Conservation (phyloP, 495 filamentous ascomycete species). For the Tuber borchii region DNA sequence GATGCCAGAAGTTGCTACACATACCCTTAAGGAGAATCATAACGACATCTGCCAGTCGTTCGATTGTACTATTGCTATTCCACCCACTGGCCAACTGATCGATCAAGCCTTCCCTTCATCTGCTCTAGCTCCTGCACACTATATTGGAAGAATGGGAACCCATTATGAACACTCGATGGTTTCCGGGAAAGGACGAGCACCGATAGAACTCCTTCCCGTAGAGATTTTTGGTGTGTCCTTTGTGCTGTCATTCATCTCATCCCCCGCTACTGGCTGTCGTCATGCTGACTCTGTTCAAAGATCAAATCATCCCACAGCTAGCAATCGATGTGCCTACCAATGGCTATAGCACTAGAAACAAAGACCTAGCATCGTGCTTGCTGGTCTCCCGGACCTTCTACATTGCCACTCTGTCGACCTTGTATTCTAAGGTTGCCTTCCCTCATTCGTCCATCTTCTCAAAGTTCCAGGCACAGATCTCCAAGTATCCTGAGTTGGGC, state of each 20-base stretch:
- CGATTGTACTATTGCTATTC: slow-evolving; percentile 1
- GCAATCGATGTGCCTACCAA: slow-evolving; percentile 71
- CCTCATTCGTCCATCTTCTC: slow-evolving; percentile 81
- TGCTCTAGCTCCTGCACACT: neutral
- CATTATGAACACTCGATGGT: slow-evolving; percentile 18
- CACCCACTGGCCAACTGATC: slow-evolving; percentile 12
- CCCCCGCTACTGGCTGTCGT: neutral
- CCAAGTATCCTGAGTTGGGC: slow-evolving; percentile 62
- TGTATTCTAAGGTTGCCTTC: slow-evolving; percentile 78
- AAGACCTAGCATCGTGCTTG: slow-evolving; percentile 71
- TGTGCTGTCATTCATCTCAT: slow-evolving; percentile 9
- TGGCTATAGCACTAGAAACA: slow-evolving; percentile 69
- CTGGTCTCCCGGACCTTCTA: slow-evolving; percentile 70
- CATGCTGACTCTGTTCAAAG: slow-evolving; percentile 44
- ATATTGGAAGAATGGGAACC: slow-evolving; percentile 9
- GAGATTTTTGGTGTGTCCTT: slow-evolving; percentile 40
- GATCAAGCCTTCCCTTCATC: slow-evolving; percentile 16
- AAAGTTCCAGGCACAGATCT: slow-evolving; percentile 70
- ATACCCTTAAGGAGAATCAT: slow-evolving; percentile 20
- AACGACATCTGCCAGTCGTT: slow-evolving; percentile 15
- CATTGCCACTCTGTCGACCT: slow-evolving; percentile 65
- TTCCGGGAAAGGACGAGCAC: slow-evolving; percentile 29
- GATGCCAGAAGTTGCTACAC: slow-evolving; percentile 21
- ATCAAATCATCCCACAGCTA: slow-evolving; percentile 68
- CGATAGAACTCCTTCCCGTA: slow-evolving; percentile 41